Conservation (phyloP, 805 yeast genomes). For the Sugiyamaella floridensis region DNA sequence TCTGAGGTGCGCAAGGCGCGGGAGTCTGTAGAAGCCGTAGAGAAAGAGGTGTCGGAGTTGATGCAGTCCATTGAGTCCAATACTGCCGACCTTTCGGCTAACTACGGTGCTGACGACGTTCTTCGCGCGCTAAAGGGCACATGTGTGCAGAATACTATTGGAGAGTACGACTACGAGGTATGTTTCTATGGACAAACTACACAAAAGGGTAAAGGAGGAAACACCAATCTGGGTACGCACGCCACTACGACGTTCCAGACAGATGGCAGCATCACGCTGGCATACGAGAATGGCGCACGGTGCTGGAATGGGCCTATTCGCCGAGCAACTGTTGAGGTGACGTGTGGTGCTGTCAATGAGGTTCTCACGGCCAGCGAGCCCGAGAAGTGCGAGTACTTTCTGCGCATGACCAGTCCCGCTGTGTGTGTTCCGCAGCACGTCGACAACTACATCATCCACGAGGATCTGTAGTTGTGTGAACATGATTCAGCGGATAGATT, state of each 20-base stretch:
- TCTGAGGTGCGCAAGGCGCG: conserved; percentile 13
- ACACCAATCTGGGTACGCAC: conserved; percentile 46
- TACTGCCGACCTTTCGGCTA: conserved; percentile 17
- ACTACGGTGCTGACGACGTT: conserved; percentile 57
- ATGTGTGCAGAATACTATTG: conserved; percentile 46
- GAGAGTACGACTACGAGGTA: conserved; percentile 64
- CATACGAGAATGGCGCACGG: conserved; percentile 56
- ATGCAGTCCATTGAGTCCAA: conserved; percentile 15
- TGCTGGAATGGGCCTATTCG: conserved; percentile 96
- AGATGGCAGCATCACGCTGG: conserved; percentile 30
- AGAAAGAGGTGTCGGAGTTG: conserved; percentile 16
- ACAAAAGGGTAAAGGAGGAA: conserved; percentile 47
- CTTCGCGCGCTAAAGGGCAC: conserved; percentile 49
- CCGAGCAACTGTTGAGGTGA: conserved; percentile 53
- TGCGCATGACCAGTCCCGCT: conserved; percentile 34
- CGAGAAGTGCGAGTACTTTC: conserved; percentile 73
- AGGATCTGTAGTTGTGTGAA: neutral
- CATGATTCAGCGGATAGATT: neutral
- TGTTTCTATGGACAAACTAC: conserved; percentile 50
- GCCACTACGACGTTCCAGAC: conserved; percentile 13
- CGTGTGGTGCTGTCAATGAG: conserved; percentile 56
- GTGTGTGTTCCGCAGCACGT: conserved; percentile 20
- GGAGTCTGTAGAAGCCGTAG: conserved; percentile 13
- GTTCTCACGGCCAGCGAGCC: conserved; percentile 74
- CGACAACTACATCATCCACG: neutral